Base-by-base conservation (phyloP, 2,329 filamentous ascomycete species). In the Neofusicoccum kwambonambiense region DNA sequence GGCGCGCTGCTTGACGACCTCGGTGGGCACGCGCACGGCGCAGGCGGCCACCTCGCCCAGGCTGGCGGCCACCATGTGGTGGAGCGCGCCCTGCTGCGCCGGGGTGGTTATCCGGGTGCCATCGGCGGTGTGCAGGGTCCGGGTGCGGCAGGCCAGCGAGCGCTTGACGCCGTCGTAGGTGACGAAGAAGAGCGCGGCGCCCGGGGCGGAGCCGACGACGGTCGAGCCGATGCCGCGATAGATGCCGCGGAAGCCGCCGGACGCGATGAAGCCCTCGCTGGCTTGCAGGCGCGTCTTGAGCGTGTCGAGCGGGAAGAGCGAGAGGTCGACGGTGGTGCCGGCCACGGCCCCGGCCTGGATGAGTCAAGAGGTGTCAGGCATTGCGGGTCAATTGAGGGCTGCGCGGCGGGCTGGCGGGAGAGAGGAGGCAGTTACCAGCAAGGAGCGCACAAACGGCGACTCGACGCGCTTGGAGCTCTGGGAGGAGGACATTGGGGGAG, bases 271-370 rank as follows among this genome's bases (percentile, higher is more conserved):
- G 76, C 90, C 88, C 64, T 84, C 77, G 54, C 86, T 86, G 68
- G 93, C 92, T 81, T 99, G 95, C 6, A 99, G 91, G 15, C 95
- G 93, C 49, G 96, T 99, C 82, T 99, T 99, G 75, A 99, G 89
- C 0, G 95, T 99, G 85, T 99, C 96, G 83, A 99, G 92, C 0
- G 95, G 95, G 83, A 91, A 99, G 75, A 99, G 91, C 64, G 93
- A 93, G 73, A 97, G 89, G 86, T 99, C 95, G 78, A 98, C 95
- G 13, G 93, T 96, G 54, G 95, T 95, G 75, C 95, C 95, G 70
- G 95, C 95, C 70, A 97, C 82, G 74, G 89, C 95, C 77, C 95
- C 95, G 70, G 95, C 92, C 83, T 90, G 72, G 61, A 31, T 51
- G 52, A 52, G 45, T 51, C 52, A 60, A 22, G 9, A 19, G 27